Evolutionary conservation across 2,329 filamentous ascomycete species (phyloP), one percentile per base, ranked within the genome.

Genomic region (Aspergillus fumigatiaffinis): DNA sequence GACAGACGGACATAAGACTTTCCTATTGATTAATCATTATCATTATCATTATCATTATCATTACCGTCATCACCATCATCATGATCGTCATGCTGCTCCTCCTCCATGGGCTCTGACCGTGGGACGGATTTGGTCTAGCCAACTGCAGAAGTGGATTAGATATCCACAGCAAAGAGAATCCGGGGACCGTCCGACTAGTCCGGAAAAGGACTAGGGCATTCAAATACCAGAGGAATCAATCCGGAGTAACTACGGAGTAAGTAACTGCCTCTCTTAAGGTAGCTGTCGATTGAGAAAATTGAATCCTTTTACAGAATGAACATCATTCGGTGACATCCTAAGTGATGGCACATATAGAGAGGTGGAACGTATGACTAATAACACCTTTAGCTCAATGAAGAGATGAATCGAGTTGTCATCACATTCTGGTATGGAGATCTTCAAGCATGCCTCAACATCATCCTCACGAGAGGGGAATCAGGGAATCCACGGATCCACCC

Each of bases 81-180:
- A 38, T 17, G 5, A 38, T 38, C 32, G 58, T 56, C 60, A 63
- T 57, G 56, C 58, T 56, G 57, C 64, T 61, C 60, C 62, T 56
- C 58, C 54, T 55, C 53, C 55, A 54, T 53, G 53, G 52, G 55
- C 48, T 17, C 32, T 66, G 58, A 67, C 64, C 64, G 64, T 60
- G 59, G 58, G 58, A 63, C 58, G 61, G 51, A 60, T 60, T 32
- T 26, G 58, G 60, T 56, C 60, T 63, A 62, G 55, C 52, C 55
- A 35, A 38, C 32, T 7, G 14, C 17, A 38, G 14, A 17, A 17
- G 32, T 17, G 32, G 32, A 17, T 3, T 3, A 7, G 4, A 17
- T 17, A 17, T 38, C 32, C 32, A 17, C 32, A 17, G 32, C 25
- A 17, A 17, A 38, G 32, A 38, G 32, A 38, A 38, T 38, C 32